These are phyloP conservation scores for Cenchrus fungigraminus DNA, from an alignment of 176 grass and related monocot species.

Conservation along the genomic window DNA sequence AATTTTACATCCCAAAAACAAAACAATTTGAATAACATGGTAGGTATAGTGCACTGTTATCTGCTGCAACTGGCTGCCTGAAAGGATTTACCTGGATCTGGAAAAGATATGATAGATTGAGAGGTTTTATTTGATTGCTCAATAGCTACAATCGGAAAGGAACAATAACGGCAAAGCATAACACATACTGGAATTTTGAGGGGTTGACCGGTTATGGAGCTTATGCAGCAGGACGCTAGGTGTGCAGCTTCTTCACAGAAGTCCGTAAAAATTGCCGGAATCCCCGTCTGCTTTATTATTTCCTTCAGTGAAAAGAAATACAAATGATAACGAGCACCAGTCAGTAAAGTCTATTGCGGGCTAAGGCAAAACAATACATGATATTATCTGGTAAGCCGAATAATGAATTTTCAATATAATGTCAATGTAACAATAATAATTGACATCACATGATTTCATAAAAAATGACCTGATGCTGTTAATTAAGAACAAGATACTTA, in stretches of 20 bases:
- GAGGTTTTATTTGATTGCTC: constrained; percentile 20
- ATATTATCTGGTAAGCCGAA: neutral
- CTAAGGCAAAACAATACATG: neutral
- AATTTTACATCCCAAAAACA: constrained; percentile 76
- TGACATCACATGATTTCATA: constrained; percentile 19
- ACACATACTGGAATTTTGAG: constrained; percentile 69
- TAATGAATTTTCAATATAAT: constrained; percentile 8
- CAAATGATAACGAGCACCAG: neutral
- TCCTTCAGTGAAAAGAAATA: constrained; percentile 61
- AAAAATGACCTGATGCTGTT: constrained; percentile 1
- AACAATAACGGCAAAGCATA: constrained; percentile 11
- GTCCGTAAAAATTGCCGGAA: constrained; percentile 88
- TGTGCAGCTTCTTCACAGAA: constrained; percentile 98
- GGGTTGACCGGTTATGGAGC: constrained; percentile 55
- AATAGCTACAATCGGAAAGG: constrained; percentile 5
- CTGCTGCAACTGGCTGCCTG: constrained; percentile 79
- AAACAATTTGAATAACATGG: constrained; percentile 96
- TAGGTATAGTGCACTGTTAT: constrained; percentile 69
- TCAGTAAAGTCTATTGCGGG: constrained; percentile 14
- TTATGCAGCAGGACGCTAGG: constrained; percentile 82
- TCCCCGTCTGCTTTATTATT: constrained; percentile 57
- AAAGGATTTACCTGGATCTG: constrained; percentile 96
- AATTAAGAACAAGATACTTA: constrained; percentile 51
- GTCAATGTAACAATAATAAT: constrained; percentile 1
- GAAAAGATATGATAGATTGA: constrained; percentile 23